Base-by-base conservation (phyloP, 2,329 filamentous ascomycete genomes). In the Aspergillus fijiensis region DNA sequence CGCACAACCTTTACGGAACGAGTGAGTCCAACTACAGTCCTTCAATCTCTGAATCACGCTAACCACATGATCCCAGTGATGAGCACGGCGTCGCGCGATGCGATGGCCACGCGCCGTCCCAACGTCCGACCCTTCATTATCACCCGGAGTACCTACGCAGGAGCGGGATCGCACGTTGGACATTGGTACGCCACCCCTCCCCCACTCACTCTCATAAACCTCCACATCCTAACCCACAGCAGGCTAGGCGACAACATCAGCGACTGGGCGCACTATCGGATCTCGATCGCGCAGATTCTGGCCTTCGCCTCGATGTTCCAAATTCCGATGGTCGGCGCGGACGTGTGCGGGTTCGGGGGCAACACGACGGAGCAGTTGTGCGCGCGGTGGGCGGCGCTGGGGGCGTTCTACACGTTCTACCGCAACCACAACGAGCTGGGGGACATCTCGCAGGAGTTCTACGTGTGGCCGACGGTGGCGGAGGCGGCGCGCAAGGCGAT, bases 271-370 rank as follows among this genome's bases (percentile, higher is more conserved):
- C 79, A 86, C 57, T 89, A 88, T 72, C 82, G 82, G 1, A 65
- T 84, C 67, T 84, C 82, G 1, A 87, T 89, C 61, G 74, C 82
- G 1, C 80, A 82, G 67, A 83, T 87, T 74, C 72, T 89, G 31
- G 80, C 82, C 2, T 89, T 89, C 55, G 80, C 84, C 0, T 80
- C 86, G 5, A 80, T 90, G 60, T 90, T 87, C 74, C 87, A 90
- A 65, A 72, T 90, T 0, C 87, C 88, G 10, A 87, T 90, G 82
- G 85, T 80, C 0, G 88, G 88, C 12, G 81, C 85, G 2, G 91
- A 96, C 65, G 87, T 92, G 0, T 96, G 92, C 68, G 92, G 91
- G 0, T 96, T 89, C 69, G 87, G 80, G 11, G 82, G 79, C 14
- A 83, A 89, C 67, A 87, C 88, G 0, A 89, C 84, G 11, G 86